phyloP scores from a whole-genome alignment of 208 protist genomes.

The Trichomonas gallinae region DNA sequence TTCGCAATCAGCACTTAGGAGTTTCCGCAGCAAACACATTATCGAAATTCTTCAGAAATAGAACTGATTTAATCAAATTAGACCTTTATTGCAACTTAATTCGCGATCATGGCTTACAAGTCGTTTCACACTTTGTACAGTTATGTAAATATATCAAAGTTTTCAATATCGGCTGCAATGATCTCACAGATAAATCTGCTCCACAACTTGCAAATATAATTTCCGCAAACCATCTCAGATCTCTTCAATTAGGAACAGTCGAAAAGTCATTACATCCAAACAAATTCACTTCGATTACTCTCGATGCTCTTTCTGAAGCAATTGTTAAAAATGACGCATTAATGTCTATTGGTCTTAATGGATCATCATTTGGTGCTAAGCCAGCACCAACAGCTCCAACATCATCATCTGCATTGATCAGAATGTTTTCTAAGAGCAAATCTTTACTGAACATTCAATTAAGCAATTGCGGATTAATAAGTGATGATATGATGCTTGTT shows the following conservation, averaged over 20 bases:
- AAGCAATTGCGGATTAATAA: background rate
- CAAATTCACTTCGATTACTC: background rate
- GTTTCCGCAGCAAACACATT: background rate
- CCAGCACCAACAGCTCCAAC: background rate
- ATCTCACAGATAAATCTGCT: background rate
- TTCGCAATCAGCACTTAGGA: background rate
- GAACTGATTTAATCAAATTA: background rate
- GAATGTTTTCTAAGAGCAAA: background rate
- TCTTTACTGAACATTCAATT: background rate
- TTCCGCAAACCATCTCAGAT: background rate
- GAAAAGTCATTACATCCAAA: conserved; percentile 11
- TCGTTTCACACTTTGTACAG: background rate
- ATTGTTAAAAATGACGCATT: background rate
- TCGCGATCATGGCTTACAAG: background rate
- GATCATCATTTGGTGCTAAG: background rate
- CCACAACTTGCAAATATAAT: background rate
- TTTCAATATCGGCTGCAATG: conserved; percentile 10
- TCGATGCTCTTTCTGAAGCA: background rate
- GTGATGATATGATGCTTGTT: background rate
- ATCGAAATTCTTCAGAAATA: background rate
- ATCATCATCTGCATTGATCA: background rate
- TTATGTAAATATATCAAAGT: background rate
- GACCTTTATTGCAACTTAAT: conserved; percentile 17
- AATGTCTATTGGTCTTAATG: background rate
- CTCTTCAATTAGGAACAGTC: background rate